Evolutionary conservation across 768 basidiomycete genomes (phyloP).

Genomic region (Daedaleopsis sinensis): DNA sequence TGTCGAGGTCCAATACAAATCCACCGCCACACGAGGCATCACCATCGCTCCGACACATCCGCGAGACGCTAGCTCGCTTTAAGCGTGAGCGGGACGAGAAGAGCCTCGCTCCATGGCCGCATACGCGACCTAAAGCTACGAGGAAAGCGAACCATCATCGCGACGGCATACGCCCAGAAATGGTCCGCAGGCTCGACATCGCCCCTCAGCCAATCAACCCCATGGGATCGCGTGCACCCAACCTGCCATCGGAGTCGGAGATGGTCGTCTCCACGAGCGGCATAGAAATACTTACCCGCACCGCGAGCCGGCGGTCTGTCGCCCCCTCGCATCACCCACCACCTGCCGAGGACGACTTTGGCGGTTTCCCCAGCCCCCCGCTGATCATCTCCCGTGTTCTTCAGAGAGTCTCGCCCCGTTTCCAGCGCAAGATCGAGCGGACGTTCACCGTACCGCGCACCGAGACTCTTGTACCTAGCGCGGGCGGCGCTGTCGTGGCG

Average conservation of each 20-base stretch:
- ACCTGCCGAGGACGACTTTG: constrained; percentile 19
- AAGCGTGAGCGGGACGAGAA: not conserved
- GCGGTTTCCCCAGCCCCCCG: constrained; percentile 40
- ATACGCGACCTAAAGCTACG: not conserved
- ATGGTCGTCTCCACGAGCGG: not conserved
- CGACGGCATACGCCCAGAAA: constrained; percentile 18
- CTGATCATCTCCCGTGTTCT: constrained; percentile 37
- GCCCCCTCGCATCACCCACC: not conserved
- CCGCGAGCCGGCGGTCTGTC: constrained; percentile 6
- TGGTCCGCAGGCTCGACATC: constrained; percentile 25
- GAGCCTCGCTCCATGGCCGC: not conserved
- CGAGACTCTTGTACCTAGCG: constrained; percentile 46
- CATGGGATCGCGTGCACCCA: constrained; percentile 14
- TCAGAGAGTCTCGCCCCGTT: constrained; percentile 56
- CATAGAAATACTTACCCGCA: constrained; percentile 4
- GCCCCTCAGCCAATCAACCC: constrained; percentile 24
- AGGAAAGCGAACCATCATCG: not conserved
- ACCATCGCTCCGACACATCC: constrained; percentile 7
- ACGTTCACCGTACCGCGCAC: constrained; percentile 76
- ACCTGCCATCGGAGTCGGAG: not conserved
- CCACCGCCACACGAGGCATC: not conserved
- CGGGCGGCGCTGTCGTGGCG: not conserved
- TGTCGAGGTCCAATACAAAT: constrained; percentile 3
- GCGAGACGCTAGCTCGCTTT: constrained; percentile 3
- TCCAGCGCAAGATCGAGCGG: constrained; percentile 55